Base-by-base conservation (phyloP, 257 asterid species). In the Solanum infundibuliforme region DNA sequence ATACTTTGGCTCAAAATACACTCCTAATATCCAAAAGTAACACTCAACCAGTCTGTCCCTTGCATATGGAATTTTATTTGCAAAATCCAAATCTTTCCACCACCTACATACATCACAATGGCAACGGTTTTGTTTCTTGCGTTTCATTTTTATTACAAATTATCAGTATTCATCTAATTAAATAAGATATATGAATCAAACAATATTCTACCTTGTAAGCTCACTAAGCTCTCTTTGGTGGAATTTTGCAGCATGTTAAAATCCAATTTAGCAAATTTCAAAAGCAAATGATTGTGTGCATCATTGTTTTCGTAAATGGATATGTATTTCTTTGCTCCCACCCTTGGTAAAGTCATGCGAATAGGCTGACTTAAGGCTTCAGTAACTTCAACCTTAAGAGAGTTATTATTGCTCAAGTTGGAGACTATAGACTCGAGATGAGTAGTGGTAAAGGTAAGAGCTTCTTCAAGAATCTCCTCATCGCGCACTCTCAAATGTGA, bases 41-140 rank as follows among this genome's bases (percentile, higher is more conserved):
- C 72, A 34, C 83, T 92, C 93, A 65, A 92, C 93, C 87, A 91
- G 6, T 65, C 93, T 88, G n/a, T 90, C 93, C 71, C 93, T 88
- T 87, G 88, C 87, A 77, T 60, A 89, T 3, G 91, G 76, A 18
- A 69, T 34, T 27, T 87, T 92, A 3, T 52, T 86, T 2, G 87
- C 31, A 23, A 89, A 60, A 12, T 87, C 90, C 58, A 91, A 75
- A 62, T 23, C 91, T 62, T 92, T 88, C 93, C 94, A 92, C 68
- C 68, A 21, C 68, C 68, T 60, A 60, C 68, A 20, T 21, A 58
- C 25, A 21, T 58, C 14, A 43, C 52, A 43, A 43, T 3, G 4
- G 12, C 48, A 41, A 43, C 55, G 2, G 5, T 43, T 12, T 43
- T 46, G 18, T 46, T 38, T 10, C 41, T 1, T 46, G 58, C 6